Base-by-base conservation (phyloP, 441 rosid genomes). In the Adansonia grandidieri region DNA sequence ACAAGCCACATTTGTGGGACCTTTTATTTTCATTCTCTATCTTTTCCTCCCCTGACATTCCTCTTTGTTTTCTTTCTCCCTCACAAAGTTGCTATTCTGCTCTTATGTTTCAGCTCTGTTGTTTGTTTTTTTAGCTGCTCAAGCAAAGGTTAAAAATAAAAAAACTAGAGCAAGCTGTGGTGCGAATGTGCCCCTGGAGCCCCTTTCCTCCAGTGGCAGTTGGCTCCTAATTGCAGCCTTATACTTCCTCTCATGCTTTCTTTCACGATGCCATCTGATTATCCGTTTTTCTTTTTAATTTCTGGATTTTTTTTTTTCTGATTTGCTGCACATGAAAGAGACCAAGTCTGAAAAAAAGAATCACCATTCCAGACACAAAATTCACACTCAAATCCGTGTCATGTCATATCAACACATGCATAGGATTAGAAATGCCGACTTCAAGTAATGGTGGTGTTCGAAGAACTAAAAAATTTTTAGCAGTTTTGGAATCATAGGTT, bases 401-500 rank as follows among this genome's bases (percentile, higher is more conserved):
- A 10, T 60, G 19, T 14, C 3, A 9, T 42, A 13, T 63, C 19
- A 24, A 62, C 19, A 62, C 19, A 63, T 2, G 17, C 19, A 32
- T 8, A 64, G 2, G 47, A 5, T 40, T 37, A 64, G 20, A 37
- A 64, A 64, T 64, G 69, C 10, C 3, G 45, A 15, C 48, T 64
- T 20, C 47, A 64, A 6, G 47, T 45, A 37, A 28, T 14, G 32
- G 17, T 62, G 42, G 42, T 17, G 0, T 22, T 51, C 45, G 2
- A 71, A 51, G 73, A 69, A 22, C 73, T 47, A 47, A 17, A 47
- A 70, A 4, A 28, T 13, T 37, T 37, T 0, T 45, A 60, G 9
- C 54, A 45, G 53, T 19, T 73, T 73, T 74, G 45, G 56, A 74
- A 28, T 11, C 75, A 72, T 15, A n/a, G 47, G 2, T 54, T 32